These are phyloP conservation scores for Sclerotinia nivalis DNA, from an alignment of 2,329 filamentous ascomycete species.

Conservation along the genomic window DNA sequence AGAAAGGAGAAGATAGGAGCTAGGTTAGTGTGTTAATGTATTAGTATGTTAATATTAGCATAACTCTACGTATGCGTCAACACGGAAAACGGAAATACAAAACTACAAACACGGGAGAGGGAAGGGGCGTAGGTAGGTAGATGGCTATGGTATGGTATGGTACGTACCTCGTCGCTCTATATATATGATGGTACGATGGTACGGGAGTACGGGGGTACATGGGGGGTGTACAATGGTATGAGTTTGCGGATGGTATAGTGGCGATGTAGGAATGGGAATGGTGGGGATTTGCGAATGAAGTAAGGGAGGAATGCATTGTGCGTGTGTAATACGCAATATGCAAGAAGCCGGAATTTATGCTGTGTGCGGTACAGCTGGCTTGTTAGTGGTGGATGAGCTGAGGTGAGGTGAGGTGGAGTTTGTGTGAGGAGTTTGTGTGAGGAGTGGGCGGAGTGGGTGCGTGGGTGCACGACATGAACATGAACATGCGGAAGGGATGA, in stretches of 20 bases:
- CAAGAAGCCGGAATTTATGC: too few species aligned
- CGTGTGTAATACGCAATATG: background rate
- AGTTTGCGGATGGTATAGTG: background rate
- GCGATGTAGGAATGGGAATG: background rate
- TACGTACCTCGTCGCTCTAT: conserved; percentile 19
- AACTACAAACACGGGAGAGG: conserved; percentile 1
- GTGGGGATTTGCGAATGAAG: background rate
- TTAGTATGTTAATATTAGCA: background rate
- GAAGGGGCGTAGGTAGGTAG: background rate
- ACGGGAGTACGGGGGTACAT: background rate
- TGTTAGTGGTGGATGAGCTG: too few species aligned
- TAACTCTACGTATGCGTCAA: background rate
- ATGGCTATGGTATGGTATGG: background rate
- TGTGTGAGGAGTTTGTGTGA: background rate
- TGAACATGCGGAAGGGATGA: too few species aligned
- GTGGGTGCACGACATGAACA: background rate
- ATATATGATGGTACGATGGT: conserved; percentile 16
- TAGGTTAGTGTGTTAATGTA: too few species aligned
- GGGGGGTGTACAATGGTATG: background rate
- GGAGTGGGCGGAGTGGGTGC: background rate
- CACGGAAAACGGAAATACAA: background rate
- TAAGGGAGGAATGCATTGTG: too few species aligned
- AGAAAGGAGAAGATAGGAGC: too few species aligned
- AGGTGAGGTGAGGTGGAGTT: background rate
- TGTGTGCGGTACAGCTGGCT: too few species aligned